Percentiles rank a stretch among this genome's conserved stretches.
phyloP scores from a whole-genome alignment of 805 yeast genomes.

The Saturnispora besseyi region DNA sequence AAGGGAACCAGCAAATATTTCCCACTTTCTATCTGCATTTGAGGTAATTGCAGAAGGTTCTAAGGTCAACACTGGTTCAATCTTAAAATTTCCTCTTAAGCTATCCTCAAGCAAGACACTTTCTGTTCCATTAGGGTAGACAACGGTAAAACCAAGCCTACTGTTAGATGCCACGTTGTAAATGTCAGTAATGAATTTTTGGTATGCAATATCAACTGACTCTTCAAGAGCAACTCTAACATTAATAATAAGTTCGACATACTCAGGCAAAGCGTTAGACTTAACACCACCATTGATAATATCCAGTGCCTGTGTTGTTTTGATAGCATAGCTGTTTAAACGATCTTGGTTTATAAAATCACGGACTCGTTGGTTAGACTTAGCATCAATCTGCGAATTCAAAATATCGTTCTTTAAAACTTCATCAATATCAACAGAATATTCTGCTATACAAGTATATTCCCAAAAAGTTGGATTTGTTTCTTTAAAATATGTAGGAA shows the following conservation, averaged over 20 bases:
- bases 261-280: conserved; percentile 42
- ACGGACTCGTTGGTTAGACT: conserved; percentile 32
- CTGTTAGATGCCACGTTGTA: conserved; percentile 29
- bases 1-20: conserved; percentile 34
- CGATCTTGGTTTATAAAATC: conserved; percentile 26
- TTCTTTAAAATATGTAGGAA: conserved; percentile 31
- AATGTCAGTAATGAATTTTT: conserved; percentile 28
- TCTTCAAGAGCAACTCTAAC: conserved; percentile 40
- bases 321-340: conserved; percentile 30
- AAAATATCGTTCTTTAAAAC: conserved; percentile 31
- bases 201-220: conserved; percentile 26
- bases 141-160: conserved; percentile 24
- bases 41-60: conserved; percentile 52
- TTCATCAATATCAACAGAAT: conserved; percentile 29
- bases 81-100: conserved; percentile 14
- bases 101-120: conserved; percentile 24
- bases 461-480: conserved; percentile 36
- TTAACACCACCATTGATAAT: conserved; percentile 41
- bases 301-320: conserved; percentile 42
- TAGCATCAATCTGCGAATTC: conserved; percentile 28
- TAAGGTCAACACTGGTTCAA: conserved; percentile 18
- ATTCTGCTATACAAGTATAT: conserved; percentile 39
- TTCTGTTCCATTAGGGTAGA: conserved; percentile 15
- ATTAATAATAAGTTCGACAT: conserved; percentile 35
- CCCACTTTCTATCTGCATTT: conserved; percentile 40